phyloP scores from a whole-genome alignment of 1,284 basidiomycete species.

The Sphaerobolus stellatus region DNA sequence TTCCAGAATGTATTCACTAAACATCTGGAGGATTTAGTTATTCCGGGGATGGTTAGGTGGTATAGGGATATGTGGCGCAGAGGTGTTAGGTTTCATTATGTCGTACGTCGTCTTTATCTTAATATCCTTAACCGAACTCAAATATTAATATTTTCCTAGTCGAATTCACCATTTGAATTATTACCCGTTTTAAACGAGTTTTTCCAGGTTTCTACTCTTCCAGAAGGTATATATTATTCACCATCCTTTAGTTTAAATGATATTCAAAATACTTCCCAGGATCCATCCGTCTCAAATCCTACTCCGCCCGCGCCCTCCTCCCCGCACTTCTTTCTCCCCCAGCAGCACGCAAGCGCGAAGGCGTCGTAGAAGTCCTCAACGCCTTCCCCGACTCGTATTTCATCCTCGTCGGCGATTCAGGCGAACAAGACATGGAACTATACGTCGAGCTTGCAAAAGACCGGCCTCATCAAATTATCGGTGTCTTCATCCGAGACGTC shows the following conservation, averaged over 20 bases:
- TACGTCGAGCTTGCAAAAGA: constrained; percentile 72
- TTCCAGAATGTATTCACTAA: constrained; percentile 81
- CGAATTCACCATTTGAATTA: constrained; percentile 88
- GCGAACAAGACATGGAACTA: constrained; percentile 87
- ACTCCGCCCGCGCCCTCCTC: constrained; percentile 78
- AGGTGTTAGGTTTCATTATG: constrained; percentile 75
- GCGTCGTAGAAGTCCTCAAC: constrained; percentile 76
- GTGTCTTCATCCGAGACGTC: constrained; percentile 78
- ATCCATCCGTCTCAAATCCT: constrained; percentile 74
- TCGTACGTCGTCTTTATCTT: constrained; percentile 51
- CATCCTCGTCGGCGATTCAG: constrained; percentile 83
- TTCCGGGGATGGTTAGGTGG: constrained; percentile 86
- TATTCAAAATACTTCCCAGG: constrained; percentile 35
- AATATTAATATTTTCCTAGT: constrained; percentile 46
- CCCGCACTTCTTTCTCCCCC: constrained; percentile 73
- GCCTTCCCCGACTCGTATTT: constrained; percentile 75
- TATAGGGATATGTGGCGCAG: constrained; percentile 66
- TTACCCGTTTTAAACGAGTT: constrained; percentile 80
- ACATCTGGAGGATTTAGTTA: constrained; percentile 71
- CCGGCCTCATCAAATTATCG: constrained; percentile 63
- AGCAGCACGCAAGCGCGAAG: constrained; percentile 74
- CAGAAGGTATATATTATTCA: constrained; percentile 46
- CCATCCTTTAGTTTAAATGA: constrained; percentile 15
- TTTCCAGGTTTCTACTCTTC: constrained; percentile 65
- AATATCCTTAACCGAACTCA: constrained; percentile 3